Percentiles rank a stretch among this genome's conserved stretches.
These are phyloP conservation scores for Carex myosuroides DNA, from an alignment of 176 grass and related monocot species.

Conservation along the genomic window DNA sequence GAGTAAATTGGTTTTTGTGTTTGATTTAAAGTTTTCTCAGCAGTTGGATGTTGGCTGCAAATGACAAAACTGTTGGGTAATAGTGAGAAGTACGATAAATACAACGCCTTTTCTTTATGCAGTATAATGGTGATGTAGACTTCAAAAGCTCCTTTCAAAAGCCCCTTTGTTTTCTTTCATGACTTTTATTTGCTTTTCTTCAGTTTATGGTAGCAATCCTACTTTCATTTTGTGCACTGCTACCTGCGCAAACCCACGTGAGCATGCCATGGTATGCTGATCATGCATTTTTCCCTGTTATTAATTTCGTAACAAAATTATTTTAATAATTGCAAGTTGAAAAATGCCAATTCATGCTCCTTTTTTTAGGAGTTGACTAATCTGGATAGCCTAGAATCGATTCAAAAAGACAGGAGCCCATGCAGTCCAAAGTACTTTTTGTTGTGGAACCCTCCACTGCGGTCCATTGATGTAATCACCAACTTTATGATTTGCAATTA, in stretches of 20 bases:
- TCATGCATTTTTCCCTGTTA: not conserved
- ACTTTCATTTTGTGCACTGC: constrained; percentile 91
- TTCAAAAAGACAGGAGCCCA: constrained; percentile 89
- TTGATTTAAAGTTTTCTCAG: not conserved
- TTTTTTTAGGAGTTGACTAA: constrained; percentile 62
- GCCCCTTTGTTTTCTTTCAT: constrained; percentile 13
- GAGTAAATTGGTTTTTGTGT: not conserved
- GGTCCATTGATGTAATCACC: constrained; percentile 23
- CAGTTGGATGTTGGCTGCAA: not conserved
- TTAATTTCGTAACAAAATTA: too few relatives aligned
- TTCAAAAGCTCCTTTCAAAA: constrained; percentile 1
- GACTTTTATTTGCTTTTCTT: constrained; percentile 25
- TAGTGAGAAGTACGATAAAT: not conserved
- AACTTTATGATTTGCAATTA: constrained; percentile 10
- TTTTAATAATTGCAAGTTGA: constrained; percentile 10
- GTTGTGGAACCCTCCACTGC: constrained; percentile 79
- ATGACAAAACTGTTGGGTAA: not conserved
- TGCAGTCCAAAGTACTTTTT: constrained; percentile 80
- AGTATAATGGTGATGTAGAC: not conserved
- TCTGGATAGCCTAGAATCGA: constrained; percentile 55
- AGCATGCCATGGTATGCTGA: constrained; percentile 89
- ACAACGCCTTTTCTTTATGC: not conserved
- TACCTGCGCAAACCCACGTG: constrained; percentile 77
- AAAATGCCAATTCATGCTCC: not conserved
- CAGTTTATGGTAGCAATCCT: constrained; percentile 76